Conservation (phyloP, 371 early-diverging fungal genomes). For the Nematocida sp. region DNA sequence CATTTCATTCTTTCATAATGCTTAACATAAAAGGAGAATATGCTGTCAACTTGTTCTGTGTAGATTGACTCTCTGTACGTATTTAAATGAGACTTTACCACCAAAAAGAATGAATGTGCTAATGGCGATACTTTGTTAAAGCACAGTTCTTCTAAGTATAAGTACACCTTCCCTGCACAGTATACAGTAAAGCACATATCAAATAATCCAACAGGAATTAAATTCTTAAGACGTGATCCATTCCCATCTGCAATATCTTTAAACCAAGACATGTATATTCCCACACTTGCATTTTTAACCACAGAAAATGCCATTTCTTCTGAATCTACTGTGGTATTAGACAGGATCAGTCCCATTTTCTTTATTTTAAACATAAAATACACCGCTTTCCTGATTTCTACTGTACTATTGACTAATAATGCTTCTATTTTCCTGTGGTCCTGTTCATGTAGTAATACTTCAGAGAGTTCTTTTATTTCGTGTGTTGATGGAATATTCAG, state of each 20-base stretch:
- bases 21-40: constrained; percentile 21
- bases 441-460: background rate
- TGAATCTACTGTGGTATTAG: constrained; percentile 6
- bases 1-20: constrained; percentile 22
- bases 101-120: background rate
- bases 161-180: constrained; percentile 28
- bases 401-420: constrained; percentile 12
- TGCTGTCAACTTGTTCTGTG: background rate
- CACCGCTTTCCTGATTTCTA: constrained; percentile 30
- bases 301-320: constrained; percentile 14
- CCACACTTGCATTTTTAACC: constrained; percentile 34
- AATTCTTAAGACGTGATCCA: background rate
- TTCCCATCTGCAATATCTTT: constrained; percentile 45
- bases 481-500: constrained; percentile 26
- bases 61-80: constrained; percentile 23
- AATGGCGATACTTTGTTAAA: background rate
- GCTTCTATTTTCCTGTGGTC: constrained; percentile 4
- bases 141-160: background rate
- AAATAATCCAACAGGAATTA: constrained; percentile 18
- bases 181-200: constrained; percentile 25
- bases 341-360: background rate
- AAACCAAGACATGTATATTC: constrained; percentile 53
- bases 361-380: constrained; percentile 44
- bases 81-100: constrained; percentile 1
- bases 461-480: constrained; percentile 30